Base-by-base conservation (phyloP, 257 asterid genomes). In the Eucommia ulmoides region DNA sequence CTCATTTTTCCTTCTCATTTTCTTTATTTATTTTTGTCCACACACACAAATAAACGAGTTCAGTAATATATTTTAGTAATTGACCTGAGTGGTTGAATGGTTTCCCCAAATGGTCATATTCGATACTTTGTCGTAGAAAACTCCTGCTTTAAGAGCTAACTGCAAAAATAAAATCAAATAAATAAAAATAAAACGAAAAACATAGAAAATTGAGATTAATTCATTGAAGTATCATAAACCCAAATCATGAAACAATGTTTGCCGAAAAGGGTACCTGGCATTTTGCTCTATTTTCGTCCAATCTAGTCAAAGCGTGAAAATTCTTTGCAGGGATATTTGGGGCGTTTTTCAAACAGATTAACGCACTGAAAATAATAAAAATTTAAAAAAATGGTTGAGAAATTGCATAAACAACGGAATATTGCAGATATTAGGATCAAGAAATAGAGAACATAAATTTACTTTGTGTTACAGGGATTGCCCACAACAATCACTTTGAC, bases 391-490 rank as follows among this genome's bases (percentile, higher is more conserved):
- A n/a, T n/a, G n/a, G n/a, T n/a, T n/a, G n/a, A n/a, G n/a, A n/a
- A n/a, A n/a, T n/a, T n/a, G n/a, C n/a, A n/a, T n/a, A n/a, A n/a
- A n/a, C n/a, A n/a, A n/a, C n/a, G n/a, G n/a, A n/a, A n/a, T n/a
- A n/a, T n/a, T n/a, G n/a, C n/a, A n/a, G n/a, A n/a, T n/a, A n/a
- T n/a, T n/a, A n/a, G n/a, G n/a, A n/a, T n/a, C n/a, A n/a, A n/a
- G n/a, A n/a, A n/a, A n/a, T n/a, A n/a, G n/a, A n/a, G n/a, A n/a
- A n/a, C n/a, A n/a, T n/a, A n/a, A n/a, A n/a, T n/a, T 66, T 86
- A 91, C 99, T 91, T 91, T 51, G 97, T 83, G 65, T 91, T 87
- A 75, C 99, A 91, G 49, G 99, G 99, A 72, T 91, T 91, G 46
- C 99, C 99, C 22, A 91, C 97, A 2, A 91, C 89, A 15, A 91